Conservation (phyloP, 331 rosid species). For the Pyrus hybrid region DNA sequence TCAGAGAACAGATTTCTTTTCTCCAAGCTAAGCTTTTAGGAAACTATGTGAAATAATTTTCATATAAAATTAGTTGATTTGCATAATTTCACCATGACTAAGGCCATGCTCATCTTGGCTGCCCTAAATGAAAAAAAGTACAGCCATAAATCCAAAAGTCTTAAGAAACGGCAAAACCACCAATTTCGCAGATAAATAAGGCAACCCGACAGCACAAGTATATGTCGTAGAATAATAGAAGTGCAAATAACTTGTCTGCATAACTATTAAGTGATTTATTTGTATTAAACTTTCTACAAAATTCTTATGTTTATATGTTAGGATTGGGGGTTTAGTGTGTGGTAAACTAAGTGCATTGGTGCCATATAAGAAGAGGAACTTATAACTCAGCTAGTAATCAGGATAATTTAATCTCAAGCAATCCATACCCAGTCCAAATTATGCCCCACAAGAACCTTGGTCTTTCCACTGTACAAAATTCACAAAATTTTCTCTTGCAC, state of each 20-base stretch:
- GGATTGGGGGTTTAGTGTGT: background rate
- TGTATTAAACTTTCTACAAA: too few relatives aligned
- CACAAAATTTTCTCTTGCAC: constrained; percentile 54
- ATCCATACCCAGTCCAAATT: constrained; percentile 56
- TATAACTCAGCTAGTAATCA: constrained; percentile 59
- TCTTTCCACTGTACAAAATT: constrained; percentile 60
- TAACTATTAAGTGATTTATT: background rate
- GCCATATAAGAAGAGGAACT: background rate
- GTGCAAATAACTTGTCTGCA: background rate
- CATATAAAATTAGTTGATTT: background rate
- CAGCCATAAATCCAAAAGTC: background rate
- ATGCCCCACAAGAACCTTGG: constrained; percentile 88
- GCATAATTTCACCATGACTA: background rate
- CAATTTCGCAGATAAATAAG: background rate
- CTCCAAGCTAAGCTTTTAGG: background rate
- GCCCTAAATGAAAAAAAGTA: background rate
- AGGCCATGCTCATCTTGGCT: background rate
- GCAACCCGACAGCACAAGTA: background rate
- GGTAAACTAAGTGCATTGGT: background rate
- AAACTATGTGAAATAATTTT: background rate
- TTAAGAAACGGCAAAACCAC: background rate
- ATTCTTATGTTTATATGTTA: too few relatives aligned
- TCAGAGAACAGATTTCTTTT: background rate
- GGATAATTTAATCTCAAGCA: constrained; percentile 64
- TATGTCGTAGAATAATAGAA: background rate